Evolutionary conservation across 768 basidiomycete species (phyloP), one percentile per base, ranked within the genome.

Genomic region (Nidularia sp.): DNA sequence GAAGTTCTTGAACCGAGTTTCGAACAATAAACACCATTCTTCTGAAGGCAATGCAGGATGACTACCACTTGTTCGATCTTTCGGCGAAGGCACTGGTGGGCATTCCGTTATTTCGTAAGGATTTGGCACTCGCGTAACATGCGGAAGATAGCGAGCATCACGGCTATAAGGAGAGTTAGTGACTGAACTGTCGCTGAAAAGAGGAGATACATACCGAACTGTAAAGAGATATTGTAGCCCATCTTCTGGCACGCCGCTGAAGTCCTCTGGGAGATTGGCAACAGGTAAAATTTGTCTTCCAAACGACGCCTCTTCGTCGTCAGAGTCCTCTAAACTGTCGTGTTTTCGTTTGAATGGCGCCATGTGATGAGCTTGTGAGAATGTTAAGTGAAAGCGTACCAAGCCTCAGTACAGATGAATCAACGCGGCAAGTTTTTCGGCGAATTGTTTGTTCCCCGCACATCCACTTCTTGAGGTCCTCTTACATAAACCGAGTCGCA

Each of bases 191-290:
- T 53, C 32, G 15, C 41, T 15, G 48, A 29, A 5, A 48, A 45
- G 25, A 13, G 53, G 53, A 48, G 2, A 5, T 5, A 58, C 72
- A 48, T 62, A 90, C 90, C 90, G 79, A 42, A 92, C 90, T 48
- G 81, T 81, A 66, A 92, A 91, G 42, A 93, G 74, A 64, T 93
- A 92, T 59, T 92, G 78, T 76, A 87, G 57, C 2, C 90, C 90
- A 67, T 92, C 85, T 59, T 67, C 65, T 0, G 90, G 89, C 47
- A 76, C 77, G 25, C 73, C 80, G 56, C 81, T 69, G 62, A 86
- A 93, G 61, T 86, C 75, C 15, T 70, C 62, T n/a, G 89, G 87
- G 47, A 93, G 76, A 60, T 84, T 77, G 15, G 90, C 90, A n/a
- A 93, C 87, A 13, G 90, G 90, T 2, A 93, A 74, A 25, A 80